These are phyloP conservation scores for Extremus antarcticus DNA, from an alignment of 495 filamentous ascomycete species.

Conservation along the genomic window DNA sequence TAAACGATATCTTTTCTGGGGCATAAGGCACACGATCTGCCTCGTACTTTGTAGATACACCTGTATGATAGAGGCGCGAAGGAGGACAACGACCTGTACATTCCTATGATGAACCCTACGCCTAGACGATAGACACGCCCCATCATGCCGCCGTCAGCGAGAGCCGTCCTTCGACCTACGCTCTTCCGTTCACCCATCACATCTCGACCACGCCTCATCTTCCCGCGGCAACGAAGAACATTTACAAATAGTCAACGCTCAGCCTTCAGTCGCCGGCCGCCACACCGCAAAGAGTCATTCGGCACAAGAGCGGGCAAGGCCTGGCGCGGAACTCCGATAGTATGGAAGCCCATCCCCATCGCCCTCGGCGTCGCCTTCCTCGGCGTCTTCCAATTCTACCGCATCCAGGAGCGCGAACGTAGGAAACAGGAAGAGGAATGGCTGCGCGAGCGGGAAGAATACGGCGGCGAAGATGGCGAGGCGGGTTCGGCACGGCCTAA, in stretches of 20 bases:
- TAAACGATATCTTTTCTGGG: not conserved
- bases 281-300: slow-evolving; percentile 48
- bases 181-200: not conserved
- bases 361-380: slow-evolving; percentile 80
- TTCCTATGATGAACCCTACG: not conserved
- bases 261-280: not conserved
- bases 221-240: not conserved
- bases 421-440: slow-evolving; percentile 42
- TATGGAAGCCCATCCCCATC: slow-evolving; percentile 95
- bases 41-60: too few relatives aligned
- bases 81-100: too few relatives aligned
- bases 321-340: slow-evolving; percentile 61
- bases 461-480: slow-evolving; percentile 56
- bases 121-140: not conserved
- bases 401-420: slow-evolving; percentile 45
- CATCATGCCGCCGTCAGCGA: not conserved
- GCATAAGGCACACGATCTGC: too few relatives aligned
- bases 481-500: slow-evolving; percentile 19
- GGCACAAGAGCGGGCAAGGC: slow-evolving; percentile 50
- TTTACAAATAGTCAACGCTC: not conserved
- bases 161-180: not conserved
- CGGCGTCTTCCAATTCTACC: slow-evolving; percentile 72
- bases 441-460: slow-evolving; percentile 29
- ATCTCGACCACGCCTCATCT: not conserved
- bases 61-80: too few relatives aligned